Percentiles rank a stretch among this genome's conserved stretches.
These are phyloP conservation scores for Eremomyces bilateralis DNA, from an alignment of 495 filamentous ascomycete species.

Conservation along the genomic window DNA sequence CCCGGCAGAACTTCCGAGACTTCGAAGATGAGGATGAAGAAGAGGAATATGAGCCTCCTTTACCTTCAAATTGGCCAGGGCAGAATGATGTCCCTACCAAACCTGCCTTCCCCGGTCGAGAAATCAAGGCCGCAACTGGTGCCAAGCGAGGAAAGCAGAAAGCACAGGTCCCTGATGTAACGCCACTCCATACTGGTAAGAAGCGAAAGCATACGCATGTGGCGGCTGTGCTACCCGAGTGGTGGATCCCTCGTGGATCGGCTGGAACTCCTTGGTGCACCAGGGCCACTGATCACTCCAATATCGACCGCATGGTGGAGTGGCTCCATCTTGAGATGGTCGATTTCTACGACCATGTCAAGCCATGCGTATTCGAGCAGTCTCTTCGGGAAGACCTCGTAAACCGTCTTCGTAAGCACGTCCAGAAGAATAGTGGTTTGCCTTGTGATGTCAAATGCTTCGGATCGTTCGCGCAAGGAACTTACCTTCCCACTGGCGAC, in stretches of 20 bases:
- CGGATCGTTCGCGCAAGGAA: constrained; percentile 73
- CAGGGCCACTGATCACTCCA: constrained; percentile 2
- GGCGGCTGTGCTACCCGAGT: background rate
- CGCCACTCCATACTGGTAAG: background rate
- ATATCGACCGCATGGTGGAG: background rate
- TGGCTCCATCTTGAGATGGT: constrained; percentile 70
- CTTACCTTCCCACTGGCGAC: constrained; percentile 81
- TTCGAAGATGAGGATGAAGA: too few species aligned
- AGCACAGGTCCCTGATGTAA: background rate
- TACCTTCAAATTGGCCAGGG: too few species aligned
- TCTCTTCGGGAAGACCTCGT: constrained; percentile 52
- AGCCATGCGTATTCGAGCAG: constrained; percentile 56
- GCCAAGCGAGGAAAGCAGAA: background rate
- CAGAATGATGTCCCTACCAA: too few species aligned
- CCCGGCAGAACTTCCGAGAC: too few species aligned
- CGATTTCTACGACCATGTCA: constrained; percentile 72
- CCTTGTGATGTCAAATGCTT: constrained; percentile 59
- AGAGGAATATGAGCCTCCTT: too few species aligned
- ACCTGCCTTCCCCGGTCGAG: too few species aligned
- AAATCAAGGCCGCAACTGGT: background rate
- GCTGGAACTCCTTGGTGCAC: constrained; percentile 25
- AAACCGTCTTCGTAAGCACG: constrained; percentile 30
- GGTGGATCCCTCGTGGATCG: constrained; percentile 1
- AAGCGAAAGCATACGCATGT: background rate
- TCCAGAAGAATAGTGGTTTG: constrained; percentile 31